Conservation (phyloP, 805 yeast genomes). For the Suhomyces vadensis region DNA sequence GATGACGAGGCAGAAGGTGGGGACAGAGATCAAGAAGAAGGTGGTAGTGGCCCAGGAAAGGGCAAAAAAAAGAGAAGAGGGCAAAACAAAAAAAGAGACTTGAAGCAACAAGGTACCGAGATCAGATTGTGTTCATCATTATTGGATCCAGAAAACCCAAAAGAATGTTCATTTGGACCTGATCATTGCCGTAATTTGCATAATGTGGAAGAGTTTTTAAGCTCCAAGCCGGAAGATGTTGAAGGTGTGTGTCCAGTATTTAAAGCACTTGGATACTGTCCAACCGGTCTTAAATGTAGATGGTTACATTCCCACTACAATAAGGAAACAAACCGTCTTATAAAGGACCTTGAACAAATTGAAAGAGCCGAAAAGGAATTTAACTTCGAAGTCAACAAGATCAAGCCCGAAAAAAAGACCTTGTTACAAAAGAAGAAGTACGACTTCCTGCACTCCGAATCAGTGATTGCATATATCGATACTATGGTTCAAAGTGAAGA, state of each 20-base stretch:
- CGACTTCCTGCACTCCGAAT: conserved; percentile 56
- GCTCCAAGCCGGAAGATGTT: conserved; percentile 67
- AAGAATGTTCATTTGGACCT: conserved; percentile 63
- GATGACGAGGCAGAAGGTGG: conserved; percentile 50
- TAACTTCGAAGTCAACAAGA: conserved; percentile 65
- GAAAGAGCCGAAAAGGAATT: conserved; percentile 28
- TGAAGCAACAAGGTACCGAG: conserved; percentile 65
- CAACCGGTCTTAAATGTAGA: conserved; percentile 88
- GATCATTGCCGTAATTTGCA: conserved; percentile 77
- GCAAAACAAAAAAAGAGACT: conserved; percentile 80
- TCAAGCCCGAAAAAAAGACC: conserved; percentile 47
- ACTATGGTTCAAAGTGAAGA: conserved; percentile 49
- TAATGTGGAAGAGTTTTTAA: conserved; percentile 64
- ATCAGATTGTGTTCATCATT: conserved; percentile 65
- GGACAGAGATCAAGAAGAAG: conserved; percentile 32
- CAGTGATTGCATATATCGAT: conserved; percentile 65
- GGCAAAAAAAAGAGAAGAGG: conserved; percentile 61
- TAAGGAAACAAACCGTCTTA: conserved; percentile 44
- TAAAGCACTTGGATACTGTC: conserved; percentile 82
- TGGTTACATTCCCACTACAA: conserved; percentile 77
- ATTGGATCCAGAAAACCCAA: conserved; percentile 52
- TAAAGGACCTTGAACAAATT: conserved; percentile 44
- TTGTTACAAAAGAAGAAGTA: conserved; percentile 62
- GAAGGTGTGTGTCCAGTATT: conserved; percentile 84
- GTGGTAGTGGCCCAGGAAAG: conserved; percentile 19